A percentile compares a stretch with the other conserved stretches of the same genome.
phyloP scores from a whole-genome alignment of 2,329 filamentous ascomycete species.

The Sporothrix pseudoabietina region DNA sequence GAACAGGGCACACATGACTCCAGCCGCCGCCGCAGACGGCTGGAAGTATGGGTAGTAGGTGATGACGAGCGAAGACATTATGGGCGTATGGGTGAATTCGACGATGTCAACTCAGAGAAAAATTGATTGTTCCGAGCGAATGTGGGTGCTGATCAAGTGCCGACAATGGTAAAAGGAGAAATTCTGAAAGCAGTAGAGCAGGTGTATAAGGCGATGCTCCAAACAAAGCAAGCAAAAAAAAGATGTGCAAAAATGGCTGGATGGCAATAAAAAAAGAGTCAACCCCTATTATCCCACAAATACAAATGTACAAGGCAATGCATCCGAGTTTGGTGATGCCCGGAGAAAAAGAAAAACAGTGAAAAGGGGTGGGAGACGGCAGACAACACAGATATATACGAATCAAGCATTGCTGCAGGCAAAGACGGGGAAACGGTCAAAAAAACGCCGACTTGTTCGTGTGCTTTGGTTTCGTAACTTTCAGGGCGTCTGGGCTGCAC shows the following conservation, averaged over 20 bases:
- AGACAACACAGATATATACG: slow-evolving; percentile 2
- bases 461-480: background rate
- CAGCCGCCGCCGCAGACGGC: slow-evolving; percentile 39
- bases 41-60: slow-evolving; percentile 36
- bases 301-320: background rate
- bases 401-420: background rate
- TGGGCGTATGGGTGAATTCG: background rate
- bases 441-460: background rate
- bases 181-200: background rate
- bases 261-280: background rate
- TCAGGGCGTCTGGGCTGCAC: background rate
- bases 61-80: slow-evolving; percentile 17
- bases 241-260: background rate
- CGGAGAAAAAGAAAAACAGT: background rate
- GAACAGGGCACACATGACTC: slow-evolving; percentile 38
- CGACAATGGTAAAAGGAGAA: background rate
- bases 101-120: no score
- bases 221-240: background rate
- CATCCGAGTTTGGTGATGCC: background rate
- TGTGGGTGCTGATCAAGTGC: background rate
- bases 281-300: background rate
- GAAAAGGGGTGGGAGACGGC: slow-evolving; percentile 4
- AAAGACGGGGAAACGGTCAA: slow-evolving; percentile 8
- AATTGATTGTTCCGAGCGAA: background rate
- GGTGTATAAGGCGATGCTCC: background rate